Percentiles rank a stretch among this genome's conserved stretches.
Conservation (phyloP, 1,139 yeast species). For the Magnusiomyces ingens region DNA sequence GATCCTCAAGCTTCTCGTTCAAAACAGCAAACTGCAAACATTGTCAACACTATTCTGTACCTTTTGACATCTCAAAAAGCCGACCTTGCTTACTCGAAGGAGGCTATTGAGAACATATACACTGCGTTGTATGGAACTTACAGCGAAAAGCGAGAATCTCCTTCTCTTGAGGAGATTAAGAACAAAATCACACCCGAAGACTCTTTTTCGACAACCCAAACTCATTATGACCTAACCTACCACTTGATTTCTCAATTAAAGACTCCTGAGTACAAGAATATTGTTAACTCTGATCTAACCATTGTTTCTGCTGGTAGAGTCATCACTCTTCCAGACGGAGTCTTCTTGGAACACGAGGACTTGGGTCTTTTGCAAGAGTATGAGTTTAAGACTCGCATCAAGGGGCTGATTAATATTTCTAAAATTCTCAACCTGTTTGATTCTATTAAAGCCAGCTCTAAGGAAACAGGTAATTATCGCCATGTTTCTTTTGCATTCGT, state of each 20-base stretch:
- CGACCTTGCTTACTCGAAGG: neutral
- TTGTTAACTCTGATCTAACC: slow-evolving; percentile 2
- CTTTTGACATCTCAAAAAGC: neutral
- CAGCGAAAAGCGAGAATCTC: neutral
- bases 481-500: slow-evolving; percentile 15
- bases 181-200: neutral
- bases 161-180: neutral
- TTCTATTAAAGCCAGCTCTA: too few relatives aligned
- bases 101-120: neutral
- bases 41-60: neutral
- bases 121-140: neutral
- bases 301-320: slow-evolving; percentile 27
- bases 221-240: neutral
- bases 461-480: too few relatives aligned
- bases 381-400: slow-evolving; percentile 26
- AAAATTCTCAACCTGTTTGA: slow-evolving; percentile 5
- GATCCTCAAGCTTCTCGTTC: neutral
- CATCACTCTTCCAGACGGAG: slow-evolving; percentile 15
- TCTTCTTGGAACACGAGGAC: slow-evolving; percentile 14
- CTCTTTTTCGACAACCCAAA: neutral
- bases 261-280: neutral
- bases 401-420: slow-evolving; percentile 17
- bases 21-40: neutral
- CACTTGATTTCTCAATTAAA: neutral
- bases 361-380: slow-evolving; percentile 23